Percentiles rank a stretch among this genome's conserved stretches.
Conservation (phyloP, 108 stramenopile species). For the Cyclotella distinguenda region DNA sequence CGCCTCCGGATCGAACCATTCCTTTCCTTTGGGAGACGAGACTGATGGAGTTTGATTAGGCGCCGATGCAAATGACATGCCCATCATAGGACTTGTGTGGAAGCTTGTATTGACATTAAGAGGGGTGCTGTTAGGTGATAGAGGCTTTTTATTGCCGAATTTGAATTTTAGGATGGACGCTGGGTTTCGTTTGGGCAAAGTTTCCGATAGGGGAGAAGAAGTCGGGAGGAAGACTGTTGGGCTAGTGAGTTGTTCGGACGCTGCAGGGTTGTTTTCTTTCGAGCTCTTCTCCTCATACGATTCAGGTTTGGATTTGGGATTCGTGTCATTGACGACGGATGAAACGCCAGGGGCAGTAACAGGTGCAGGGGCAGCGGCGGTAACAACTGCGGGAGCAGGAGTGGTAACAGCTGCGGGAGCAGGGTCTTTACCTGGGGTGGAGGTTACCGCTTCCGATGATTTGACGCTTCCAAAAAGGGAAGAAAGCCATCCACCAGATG, state of each 20-base stretch:
- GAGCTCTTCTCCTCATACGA: not conserved
- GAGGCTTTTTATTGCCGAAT: constrained; percentile 1
- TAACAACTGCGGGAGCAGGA: not conserved
- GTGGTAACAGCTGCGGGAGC: not conserved
- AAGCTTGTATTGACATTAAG: not conserved
- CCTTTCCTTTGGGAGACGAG: constrained; percentile 10
- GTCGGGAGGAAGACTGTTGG: not conserved
- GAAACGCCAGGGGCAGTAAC: not conserved
- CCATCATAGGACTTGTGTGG: no score
- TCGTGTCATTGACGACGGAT: no score
- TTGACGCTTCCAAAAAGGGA: constrained; percentile 3
- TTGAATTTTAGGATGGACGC: constrained; percentile 11
- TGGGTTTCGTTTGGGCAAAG: not conserved
- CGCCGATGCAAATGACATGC: no score
- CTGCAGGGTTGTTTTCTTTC: constrained; percentile 2
- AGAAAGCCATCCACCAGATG: constrained; percentile 17
- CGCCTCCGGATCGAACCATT: constrained; percentile 44
- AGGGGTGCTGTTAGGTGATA: not conserved
- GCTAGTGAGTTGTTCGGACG: not conserved
- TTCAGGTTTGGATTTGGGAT: not conserved
- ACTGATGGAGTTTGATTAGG: not conserved
- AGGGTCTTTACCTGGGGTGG: not conserved
- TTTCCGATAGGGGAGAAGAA: not conserved
- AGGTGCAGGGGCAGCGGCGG: not conserved
- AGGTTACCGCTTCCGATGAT: not conserved